Conservation (phyloP, 768 basidiomycete genomes). For the Lyophyllum decastes region DNA sequence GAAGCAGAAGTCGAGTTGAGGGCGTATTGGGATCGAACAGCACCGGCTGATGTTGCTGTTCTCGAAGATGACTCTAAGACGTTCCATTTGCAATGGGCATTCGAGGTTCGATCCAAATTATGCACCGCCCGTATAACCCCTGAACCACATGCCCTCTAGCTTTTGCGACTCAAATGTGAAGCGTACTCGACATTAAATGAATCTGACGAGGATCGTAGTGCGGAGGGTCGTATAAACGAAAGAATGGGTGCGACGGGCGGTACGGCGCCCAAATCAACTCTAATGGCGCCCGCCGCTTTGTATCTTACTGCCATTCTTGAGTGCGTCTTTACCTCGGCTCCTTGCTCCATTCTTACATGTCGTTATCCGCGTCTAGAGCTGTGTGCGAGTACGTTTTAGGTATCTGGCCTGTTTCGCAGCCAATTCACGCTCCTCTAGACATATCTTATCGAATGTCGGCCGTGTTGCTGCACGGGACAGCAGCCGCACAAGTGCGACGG, state of each 20-base stretch:
- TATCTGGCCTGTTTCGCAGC: constrained; percentile 2
- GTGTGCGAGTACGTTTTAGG: constrained; percentile 76
- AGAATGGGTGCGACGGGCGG: constrained; percentile 55
- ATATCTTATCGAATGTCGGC: constrained; percentile 81
- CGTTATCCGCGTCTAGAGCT: constrained; percentile 46
- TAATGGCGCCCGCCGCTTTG: constrained; percentile 80
- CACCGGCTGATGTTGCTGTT: constrained; percentile 28
- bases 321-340: constrained; percentile 49
- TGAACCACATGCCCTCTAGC: constrained; percentile 36
- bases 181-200: constrained; percentile 87
- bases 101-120: constrained; percentile 55
- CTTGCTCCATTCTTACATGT: constrained; percentile 27
- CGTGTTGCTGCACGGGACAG: constrained; percentile 86
- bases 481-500: constrained; percentile 70
- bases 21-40: constrained; percentile 83
- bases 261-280: constrained; percentile 50
- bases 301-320: constrained; percentile 93
- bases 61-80: constrained; percentile 54
- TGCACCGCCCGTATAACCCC: constrained; percentile 6
- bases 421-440: constrained; percentile 45
- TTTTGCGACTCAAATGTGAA: constrained; percentile 84
- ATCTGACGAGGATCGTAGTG: constrained; percentile 69
- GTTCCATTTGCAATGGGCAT: constrained; percentile 75
- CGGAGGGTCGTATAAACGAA: constrained; percentile 64
- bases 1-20: constrained; percentile 93